Conservation (phyloP, 352 stramenopile species). For the Pythium folliculosum region DNA sequence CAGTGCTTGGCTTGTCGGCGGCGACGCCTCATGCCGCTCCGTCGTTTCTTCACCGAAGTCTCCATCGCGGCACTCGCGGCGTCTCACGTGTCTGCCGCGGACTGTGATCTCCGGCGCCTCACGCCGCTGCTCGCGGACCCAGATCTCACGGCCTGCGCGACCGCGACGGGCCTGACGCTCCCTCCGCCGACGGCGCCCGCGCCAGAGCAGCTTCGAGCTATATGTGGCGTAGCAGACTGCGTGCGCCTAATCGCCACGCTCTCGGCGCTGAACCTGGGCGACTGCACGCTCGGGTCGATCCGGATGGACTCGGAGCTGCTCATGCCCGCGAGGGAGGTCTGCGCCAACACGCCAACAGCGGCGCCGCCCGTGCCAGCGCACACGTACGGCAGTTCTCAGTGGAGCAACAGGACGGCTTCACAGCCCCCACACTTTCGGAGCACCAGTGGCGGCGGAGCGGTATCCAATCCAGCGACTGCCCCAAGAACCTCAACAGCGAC, state of each 20-base stretch:
- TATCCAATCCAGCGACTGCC: no score
- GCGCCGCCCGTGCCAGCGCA: neutral
- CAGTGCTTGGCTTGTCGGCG: no score
- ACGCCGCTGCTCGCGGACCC: conserved; percentile 4
- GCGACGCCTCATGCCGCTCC: no score
- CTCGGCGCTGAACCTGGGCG: conserved; percentile 28
- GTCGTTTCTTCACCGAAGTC: neutral
- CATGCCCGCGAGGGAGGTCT: conserved; percentile 16
- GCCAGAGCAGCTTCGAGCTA: neutral
- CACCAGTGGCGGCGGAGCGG: no score
- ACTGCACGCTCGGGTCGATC: conserved; percentile 29
- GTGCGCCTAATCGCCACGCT: conserved; percentile 8
- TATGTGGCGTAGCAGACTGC: conserved; percentile 2
- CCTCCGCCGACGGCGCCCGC: conserved; percentile 8
- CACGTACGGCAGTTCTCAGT: no score
- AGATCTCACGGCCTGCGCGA: conserved; percentile 7
- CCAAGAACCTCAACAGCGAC: no score
- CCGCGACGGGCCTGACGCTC: conserved; percentile 8
- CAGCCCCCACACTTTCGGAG: no score
- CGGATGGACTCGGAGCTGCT: conserved; percentile 30
- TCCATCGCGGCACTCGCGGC: neutral
- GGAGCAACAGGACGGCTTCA: no score
- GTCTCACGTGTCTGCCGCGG: no score
- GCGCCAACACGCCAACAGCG: neutral
- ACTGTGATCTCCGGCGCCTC: conserved; percentile 1